These are phyloP conservation scores for Fusarium mangiferae DNA, from an alignment of 2,329 filamentous ascomycete genomes.

Conservation along the genomic window DNA sequence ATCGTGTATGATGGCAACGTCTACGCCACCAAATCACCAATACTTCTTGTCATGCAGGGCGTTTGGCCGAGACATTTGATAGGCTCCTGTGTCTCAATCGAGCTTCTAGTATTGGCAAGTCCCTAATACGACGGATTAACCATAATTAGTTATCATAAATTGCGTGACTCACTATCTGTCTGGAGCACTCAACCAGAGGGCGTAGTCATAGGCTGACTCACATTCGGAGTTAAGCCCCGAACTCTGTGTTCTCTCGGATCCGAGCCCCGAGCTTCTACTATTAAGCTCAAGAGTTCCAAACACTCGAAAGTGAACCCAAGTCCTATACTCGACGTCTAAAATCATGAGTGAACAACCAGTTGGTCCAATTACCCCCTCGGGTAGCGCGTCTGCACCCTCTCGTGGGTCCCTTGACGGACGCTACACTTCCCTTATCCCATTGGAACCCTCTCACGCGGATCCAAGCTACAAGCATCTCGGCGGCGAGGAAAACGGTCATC, in stretches of 20 bases:
- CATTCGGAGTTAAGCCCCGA: conserved; percentile 9
- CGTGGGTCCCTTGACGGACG: conserved; percentile 42
- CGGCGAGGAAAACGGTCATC: conserved; percentile 43
- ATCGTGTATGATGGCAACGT: background rate
- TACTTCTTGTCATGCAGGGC: background rate
- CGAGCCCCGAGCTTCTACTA: background rate
- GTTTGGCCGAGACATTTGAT: background rate
- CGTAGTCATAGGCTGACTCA: conserved; percentile 10
- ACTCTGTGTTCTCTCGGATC: background rate
- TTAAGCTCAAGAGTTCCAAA: background rate
- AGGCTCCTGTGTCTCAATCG: background rate
- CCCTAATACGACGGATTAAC: background rate
- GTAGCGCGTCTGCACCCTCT: conserved; percentile 27
- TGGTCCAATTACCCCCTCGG: conserved; percentile 33
- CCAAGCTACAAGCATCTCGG: conserved; percentile 48
- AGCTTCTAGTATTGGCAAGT: background rate
- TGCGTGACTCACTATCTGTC: background rate
- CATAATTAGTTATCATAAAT: background rate
- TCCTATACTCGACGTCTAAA: background rate
- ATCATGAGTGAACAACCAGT: conserved; percentile 25
- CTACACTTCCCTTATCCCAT: conserved; percentile 47
- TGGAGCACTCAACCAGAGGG: background rate
- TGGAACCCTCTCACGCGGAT: conserved; percentile 42
- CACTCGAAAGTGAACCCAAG: background rate
- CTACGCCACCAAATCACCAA: background rate